Evolutionary conservation across 495 filamentous ascomycete genomes (phyloP).

Genomic region (Aspergillus taichungensis): DNA sequence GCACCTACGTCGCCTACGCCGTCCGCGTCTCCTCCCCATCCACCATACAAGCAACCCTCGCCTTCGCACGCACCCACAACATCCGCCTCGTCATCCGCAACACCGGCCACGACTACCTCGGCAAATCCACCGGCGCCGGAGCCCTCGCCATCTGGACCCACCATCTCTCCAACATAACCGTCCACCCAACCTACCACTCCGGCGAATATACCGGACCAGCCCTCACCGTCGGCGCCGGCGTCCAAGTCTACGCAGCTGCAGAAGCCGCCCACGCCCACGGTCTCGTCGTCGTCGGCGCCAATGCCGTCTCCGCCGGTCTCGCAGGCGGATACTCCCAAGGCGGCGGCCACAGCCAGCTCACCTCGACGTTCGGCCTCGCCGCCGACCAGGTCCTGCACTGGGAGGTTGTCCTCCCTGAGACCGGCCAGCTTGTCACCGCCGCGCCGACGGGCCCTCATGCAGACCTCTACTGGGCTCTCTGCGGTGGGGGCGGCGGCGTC

Average conservation of each 20-base stretch:
- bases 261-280: conserved; percentile 21
- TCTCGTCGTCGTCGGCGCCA: conserved; percentile 21
- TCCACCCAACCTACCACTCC: conserved; percentile 23
- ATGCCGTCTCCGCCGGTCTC: conserved; percentile 25
- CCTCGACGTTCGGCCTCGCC: conserved; percentile 44
- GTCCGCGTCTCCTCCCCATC: conserved; percentile 14
- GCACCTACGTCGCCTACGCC: conserved; percentile 42
- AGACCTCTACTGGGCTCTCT: conserved; percentile 60
- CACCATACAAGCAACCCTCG: conserved; percentile 17
- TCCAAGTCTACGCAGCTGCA: conserved; percentile 40
- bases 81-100: conserved; percentile 58
- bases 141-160: conserved; percentile 50
- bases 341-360: conserved; percentile 50
- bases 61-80: conserved; percentile 45
- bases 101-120: conserved; percentile 50
- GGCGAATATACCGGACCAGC: conserved; percentile 37
- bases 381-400: conserved; percentile 58
- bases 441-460: conserved; percentile 40
- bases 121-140: conserved; percentile 49
- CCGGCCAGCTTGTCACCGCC: conserved; percentile 40
- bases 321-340: conserved; percentile 52
- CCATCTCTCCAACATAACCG: conserved; percentile 37
- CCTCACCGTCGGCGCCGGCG: conserved; percentile 45
- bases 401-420: conserved; percentile 45
- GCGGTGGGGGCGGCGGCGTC: no score